Evolutionary conservation across 306 rosid species (phyloP), one percentile per base, ranked within the genome.

Genomic region (Casuarina cunninghamiana): DNA sequence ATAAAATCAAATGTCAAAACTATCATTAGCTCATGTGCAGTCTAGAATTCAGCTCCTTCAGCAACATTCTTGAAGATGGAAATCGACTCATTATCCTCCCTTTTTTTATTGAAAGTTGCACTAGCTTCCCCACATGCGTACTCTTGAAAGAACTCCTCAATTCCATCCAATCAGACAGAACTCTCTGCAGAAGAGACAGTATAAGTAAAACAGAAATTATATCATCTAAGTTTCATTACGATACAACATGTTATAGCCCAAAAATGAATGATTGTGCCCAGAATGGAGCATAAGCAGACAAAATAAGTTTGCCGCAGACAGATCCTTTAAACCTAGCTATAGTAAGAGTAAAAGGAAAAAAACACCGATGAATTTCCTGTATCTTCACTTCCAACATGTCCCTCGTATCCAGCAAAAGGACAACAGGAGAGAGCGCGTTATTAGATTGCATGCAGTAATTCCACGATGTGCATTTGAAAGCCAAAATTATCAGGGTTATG

Each of bases 81-180:
- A 63, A 63, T 15, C 37, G n/a, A 38, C 5, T 16, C 15, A 41
- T 13, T 15, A 5, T 63, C 38, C 12, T 3, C 38, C 0, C 26
- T 0, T 63, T 63, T 5, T 4, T 62, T 12, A 5, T 39, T 39
- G 13, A 63, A 63, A 62, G 39, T 4, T 63, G 39, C 62, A 35
- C 6, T 54, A 26, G 46, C 35, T 15, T 35, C 38, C 0, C 3
- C 42, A 51, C 44, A 3, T 37, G 55, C 63, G 5, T 2, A 35
- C 54, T 44, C 16, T 43, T n/a, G 46, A 39, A 63, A 71, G 70
- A 32, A 65, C 44, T 46, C 41, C 44, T 46, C 41, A 39, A 63
- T 44, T 41, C 53, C 77, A 80, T 50, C 57, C 58, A 26, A 63
- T 35, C 53, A 70, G 16, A 35, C 35, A 10, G 39, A 17, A 71